Evolutionary conservation across 2,329 filamentous ascomycete genomes (phyloP).

Genomic region (Colletotrichum sp.): DNA sequence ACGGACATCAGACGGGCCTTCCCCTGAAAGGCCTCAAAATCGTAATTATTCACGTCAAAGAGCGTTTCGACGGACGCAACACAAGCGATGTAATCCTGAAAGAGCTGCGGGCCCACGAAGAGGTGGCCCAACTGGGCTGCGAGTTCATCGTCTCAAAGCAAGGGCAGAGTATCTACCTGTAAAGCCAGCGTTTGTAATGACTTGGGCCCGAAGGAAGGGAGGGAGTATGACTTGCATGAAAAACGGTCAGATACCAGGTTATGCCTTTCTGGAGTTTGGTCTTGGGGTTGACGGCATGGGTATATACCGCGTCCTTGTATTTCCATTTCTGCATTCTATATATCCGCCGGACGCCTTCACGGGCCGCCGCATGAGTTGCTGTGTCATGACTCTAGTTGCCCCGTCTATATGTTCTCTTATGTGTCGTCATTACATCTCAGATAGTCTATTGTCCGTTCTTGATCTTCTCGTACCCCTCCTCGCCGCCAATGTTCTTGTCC

Average conservation of each 20-base stretch:
- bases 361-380: neutral
- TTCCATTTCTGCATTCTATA: neutral
- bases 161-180: slow-evolving; percentile 65
- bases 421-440: neutral
- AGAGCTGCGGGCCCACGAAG: slow-evolving; percentile 72
- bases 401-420: neutral
- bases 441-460: slow-evolving; percentile 43
- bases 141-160: slow-evolving; percentile 75
- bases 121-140: slow-evolving; percentile 72
- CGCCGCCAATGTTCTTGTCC: slow-evolving; percentile 53
- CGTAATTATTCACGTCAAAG: slow-evolving; percentile 94
- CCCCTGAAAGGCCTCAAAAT: slow-evolving; percentile 77
- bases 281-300: neutral
- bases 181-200: slow-evolving; percentile 17
- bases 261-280: neutral
- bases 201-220: neutral
- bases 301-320: neutral
- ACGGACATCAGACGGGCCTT: neutral
- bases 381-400: neutral
- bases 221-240: neutral
- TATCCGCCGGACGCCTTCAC: neutral
- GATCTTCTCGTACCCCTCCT: slow-evolving; percentile 62
- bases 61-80: slow-evolving; percentile 77
- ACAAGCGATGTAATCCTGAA: slow-evolving; percentile 68
- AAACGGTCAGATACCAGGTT: neutral